Evolutionary conservation across 495 filamentous ascomycete species (phyloP).

Genomic region (Thozetella sp.): DNA sequence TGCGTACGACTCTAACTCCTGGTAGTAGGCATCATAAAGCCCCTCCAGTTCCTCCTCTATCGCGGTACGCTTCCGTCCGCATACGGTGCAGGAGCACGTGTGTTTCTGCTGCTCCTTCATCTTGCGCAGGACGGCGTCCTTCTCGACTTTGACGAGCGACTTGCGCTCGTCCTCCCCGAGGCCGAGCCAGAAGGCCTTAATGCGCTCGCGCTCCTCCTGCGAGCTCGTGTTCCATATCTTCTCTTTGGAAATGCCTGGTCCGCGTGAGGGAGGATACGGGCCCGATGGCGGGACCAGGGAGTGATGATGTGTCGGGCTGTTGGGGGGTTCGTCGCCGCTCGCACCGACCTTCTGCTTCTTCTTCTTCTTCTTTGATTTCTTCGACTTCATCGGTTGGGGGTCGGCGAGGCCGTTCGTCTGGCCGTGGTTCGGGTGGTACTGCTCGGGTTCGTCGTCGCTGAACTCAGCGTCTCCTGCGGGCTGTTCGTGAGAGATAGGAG

Average conservation of each 20-base stretch:
- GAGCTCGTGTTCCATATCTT: slow-evolving; percentile 98
- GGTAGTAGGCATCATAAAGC: slow-evolving; percentile 99
- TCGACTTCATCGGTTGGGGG: slow-evolving; percentile 30
- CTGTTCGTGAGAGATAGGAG: slow-evolving; percentile 29
- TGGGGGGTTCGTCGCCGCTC: slow-evolving; percentile 9
- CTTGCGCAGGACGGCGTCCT: slow-evolving; percentile 95
- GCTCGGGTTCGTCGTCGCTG: slow-evolving; percentile 26
- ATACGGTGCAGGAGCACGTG: slow-evolving; percentile 97
- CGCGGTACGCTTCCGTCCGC: slow-evolving; percentile 92
- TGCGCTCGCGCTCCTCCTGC: slow-evolving; percentile 90
- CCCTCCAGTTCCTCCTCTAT: slow-evolving; percentile 99
- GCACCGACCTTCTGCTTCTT: slow-evolving; percentile 34
- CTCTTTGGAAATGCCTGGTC: slow-evolving; percentile 62
- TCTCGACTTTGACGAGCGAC: slow-evolving; percentile 95
- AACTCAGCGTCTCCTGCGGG: slow-evolving; percentile 24
- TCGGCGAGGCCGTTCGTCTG: slow-evolving; percentile 14
- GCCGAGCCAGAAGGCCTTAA: slow-evolving; percentile 98
- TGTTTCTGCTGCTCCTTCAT: slow-evolving; percentile 99
- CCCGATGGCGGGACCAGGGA: slow-evolving; percentile 11
- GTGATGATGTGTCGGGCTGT: slow-evolving; percentile 17
- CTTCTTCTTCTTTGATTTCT: slow-evolving; percentile 70
- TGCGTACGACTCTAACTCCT: slow-evolving; percentile 96
- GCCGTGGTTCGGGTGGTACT: slow-evolving; percentile 10
- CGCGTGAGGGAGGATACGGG: slow-evolving; percentile 28
- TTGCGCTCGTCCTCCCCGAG: slow-evolving; percentile 92